Conservation (phyloP, 2,329 filamentous ascomycete genomes). For the Calonectria fujianensis region DNA sequence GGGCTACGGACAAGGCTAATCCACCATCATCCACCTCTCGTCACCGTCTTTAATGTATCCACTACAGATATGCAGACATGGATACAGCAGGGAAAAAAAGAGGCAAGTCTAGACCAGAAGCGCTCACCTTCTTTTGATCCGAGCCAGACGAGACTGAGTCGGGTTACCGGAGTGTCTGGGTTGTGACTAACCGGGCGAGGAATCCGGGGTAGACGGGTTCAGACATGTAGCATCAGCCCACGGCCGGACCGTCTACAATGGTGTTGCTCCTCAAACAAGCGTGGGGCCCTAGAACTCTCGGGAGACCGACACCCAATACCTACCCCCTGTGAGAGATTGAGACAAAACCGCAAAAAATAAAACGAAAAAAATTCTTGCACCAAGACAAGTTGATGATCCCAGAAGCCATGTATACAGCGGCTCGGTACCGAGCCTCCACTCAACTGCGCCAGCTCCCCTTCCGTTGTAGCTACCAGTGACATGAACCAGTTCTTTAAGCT, state of each 20-base stretch:
- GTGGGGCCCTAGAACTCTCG: not conserved
- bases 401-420: not conserved
- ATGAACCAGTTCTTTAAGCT: slow-evolving; percentile 23
- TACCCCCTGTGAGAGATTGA: slow-evolving; percentile 29
- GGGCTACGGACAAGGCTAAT: slow-evolving; percentile 5
- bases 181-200: slow-evolving; percentile 22
- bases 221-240: slow-evolving; percentile 29
- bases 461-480: slow-evolving; percentile 8
- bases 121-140: slow-evolving; percentile 35
- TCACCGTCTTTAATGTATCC: slow-evolving; percentile 34
- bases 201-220: slow-evolving; percentile 39
- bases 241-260: slow-evolving; percentile 4
- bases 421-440: not conserved
- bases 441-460: not conserved
- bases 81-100: slow-evolving; percentile 31
- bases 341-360: slow-evolving; percentile 33
- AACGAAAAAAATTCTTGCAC: slow-evolving; percentile 19
- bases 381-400: slow-evolving; percentile 29
- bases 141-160: slow-evolving; percentile 28
- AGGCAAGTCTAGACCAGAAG: slow-evolving; percentile 41
- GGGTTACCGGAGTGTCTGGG: slow-evolving; percentile 28
- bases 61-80: slow-evolving; percentile 38
- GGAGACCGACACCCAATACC: not conserved
- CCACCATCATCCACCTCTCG: not conserved
- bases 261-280: slow-evolving; percentile 20